Base-by-base conservation (phyloP, 768 basidiomycete species). In the Hypholoma fasciculare region DNA sequence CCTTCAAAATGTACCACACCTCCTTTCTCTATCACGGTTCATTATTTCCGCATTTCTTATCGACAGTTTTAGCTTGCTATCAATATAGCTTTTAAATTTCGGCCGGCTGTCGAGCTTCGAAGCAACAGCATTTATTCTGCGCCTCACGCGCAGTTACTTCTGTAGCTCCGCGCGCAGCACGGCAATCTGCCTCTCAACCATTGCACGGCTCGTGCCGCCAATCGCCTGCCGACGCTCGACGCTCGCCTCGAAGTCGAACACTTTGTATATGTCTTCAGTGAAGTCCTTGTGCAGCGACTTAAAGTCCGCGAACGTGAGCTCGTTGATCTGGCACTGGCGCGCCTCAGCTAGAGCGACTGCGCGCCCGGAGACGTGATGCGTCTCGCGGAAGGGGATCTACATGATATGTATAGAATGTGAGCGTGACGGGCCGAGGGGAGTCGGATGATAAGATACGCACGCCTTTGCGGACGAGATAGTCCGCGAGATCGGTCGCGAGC, bases 381-480 rank as follows among this genome's bases (percentile, higher is more conserved):
- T 99, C 74, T 98, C 94, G 44, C 97, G 89, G 86, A 99, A 98
- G 7, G 97, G 97, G 43, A 95, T 92, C 96, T 97, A 13, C 39
- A 52, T 46, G 34, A 17, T 39, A 34, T 55, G 19, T 23, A 23
- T 23, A 56, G 39, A 12, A n/a, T 30, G 37, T 58, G n/a, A 58
- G 39, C 6, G 40, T 51, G 48, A 23, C 23, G 23, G 2, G 23
- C 4, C 23, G 23, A 23, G 23, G 23, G 23, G 23, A 23, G 23
- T 23, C 23, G 4, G 40, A n/a, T 26, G 56, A 38, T 56, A 36
- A 27, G 49, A 19, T 44, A 82, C 91, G 63, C 73, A 97, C 96
- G 62, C 97, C 96, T 81, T 97, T 98, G 65, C 96, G 90, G 61
- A 99, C 97, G 40, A 99, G 90, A 73, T 99, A 98, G 71, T 99